Evolutionary conservation across 2,329 filamentous ascomycete genomes (phyloP), one percentile per base, ranked within the genome.

Genomic region (Fusarium pseudoanthophilum): DNA sequence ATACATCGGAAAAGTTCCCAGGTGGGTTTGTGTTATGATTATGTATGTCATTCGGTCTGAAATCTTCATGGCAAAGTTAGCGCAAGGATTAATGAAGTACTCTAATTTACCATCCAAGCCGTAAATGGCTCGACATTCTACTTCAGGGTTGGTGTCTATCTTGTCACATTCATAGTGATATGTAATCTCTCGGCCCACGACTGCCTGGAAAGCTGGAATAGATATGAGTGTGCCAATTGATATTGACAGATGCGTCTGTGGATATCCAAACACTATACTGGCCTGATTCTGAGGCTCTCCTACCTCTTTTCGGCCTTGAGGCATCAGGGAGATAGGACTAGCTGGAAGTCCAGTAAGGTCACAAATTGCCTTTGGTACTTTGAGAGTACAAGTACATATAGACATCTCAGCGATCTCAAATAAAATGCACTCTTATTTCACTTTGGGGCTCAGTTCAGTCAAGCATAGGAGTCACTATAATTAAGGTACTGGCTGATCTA

Each of bases 151-250:
- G 76, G 90, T 91, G 36, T 90, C 91, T 51, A 87, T 88, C 73
- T 91, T 85, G 76, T 93, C 89, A 46, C 87, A 90, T 79, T 93
- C 92, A 75, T 93, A 93, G 20, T 89, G 91, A 72, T 93, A 91
- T 11, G 89, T 91, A 18, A 93, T 85, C 78, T 93, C 91, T 76
- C 93, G 91, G 7, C 91, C 92, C 20, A 88, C 88, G 10, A 92
- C 87, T 4, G 88, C 91, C 91, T 78, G 93, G 91, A 1, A 88
- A 89, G 21, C 91, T 91, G 79, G 92, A 93, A 21, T 87, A 87
- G 51, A 93, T 82, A 74, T 92, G 93, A 36, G 87, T 82, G 0
- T 91, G 91, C 2, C 92, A 85, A 11, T 87, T 82, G 15, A 88
- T 86, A 69, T 91, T 88, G 75, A 93, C 93, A 91, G 83, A 1